Evolutionary conservation across 305 asterid species (phyloP), one percentile per base, ranked within the genome.

Genomic region (Coffea humblotiana): DNA sequence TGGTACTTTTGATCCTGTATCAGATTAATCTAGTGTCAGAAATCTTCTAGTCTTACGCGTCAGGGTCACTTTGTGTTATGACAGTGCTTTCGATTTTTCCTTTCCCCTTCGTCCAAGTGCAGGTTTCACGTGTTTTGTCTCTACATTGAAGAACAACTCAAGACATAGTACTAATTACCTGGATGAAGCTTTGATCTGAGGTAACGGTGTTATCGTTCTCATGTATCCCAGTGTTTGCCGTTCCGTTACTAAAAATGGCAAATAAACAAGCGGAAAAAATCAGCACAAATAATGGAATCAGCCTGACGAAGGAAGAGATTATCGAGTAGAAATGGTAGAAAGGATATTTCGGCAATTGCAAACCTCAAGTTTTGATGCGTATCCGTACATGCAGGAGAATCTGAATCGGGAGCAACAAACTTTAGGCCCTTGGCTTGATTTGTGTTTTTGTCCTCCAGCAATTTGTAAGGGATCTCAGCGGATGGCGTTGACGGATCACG

Each of bases 1-100:
- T 66, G 75, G 48, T 66, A 77, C 78, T 83, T 77, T 82, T 76
- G 89, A 74, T 82, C 90, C 97, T 91, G 84, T 35, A 82, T 37
- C 83, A 81, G 78, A 77, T 67, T 66, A 71, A 43, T 3, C 63
- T 77, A 48, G 37, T 56, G 61, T 82, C 1, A 82, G 82, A 52
- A 63, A 12, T 73, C 23, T 8, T 11, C 15, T 48, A 16, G 65
- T 37, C 77, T 16, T 13, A 54, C 29, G 6, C 40, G 61, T 66
- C 63, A 11, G 16, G 9, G 32, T 80, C 18, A 6, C 29, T 72
- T 19, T 25, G 35, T 29, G 35, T 29, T 51, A 32, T 66, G 58
- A 23, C 49, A 45, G 40, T 13, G n/a, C 29, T 11, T 63, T 49
- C 21, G 27, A 78, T 68, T 25, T 40, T 19, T 60, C 67, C 19